A percentile compares a stretch with the other conserved stretches of the same genome.
phyloP scores from a whole-genome alignment of 2,329 filamentous ascomycete species.

The Aspergillus sp. region DNA sequence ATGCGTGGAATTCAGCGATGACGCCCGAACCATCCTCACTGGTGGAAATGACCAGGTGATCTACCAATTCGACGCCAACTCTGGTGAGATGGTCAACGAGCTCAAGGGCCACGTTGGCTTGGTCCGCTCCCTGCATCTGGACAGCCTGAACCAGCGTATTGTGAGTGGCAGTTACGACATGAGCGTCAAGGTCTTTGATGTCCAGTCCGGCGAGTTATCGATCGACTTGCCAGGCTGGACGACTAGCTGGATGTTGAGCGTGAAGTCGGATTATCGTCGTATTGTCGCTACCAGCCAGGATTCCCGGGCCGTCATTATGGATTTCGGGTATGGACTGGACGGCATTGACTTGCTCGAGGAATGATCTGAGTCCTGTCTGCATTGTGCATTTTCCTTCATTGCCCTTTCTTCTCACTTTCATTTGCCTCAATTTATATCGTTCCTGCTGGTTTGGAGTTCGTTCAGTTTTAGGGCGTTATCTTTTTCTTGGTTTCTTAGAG shows the following conservation, averaged over 20 bases:
- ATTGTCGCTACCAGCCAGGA: conserved; percentile 95
- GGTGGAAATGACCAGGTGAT: conserved; percentile 95
- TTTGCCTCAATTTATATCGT: background rate
- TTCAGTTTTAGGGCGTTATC: too few relatives aligned
- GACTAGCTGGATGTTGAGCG: conserved; percentile 90
- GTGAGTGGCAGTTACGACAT: conserved; percentile 92
- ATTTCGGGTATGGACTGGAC: conserved; percentile 65
- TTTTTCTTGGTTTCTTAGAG: background rate
- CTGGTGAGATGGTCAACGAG: conserved; percentile 72
- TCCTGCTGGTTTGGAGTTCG: background rate
- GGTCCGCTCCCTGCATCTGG: conserved; percentile 84
- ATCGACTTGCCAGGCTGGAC: conserved; percentile 93
- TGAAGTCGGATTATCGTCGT: conserved; percentile 89
- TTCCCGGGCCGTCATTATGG: conserved; percentile 83
- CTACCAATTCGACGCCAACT: conserved; percentile 91
- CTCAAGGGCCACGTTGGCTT: conserved; percentile 78
- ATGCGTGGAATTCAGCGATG: conserved; percentile 92
- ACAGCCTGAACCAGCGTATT: conserved; percentile 76
- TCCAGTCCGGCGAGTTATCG: conserved; percentile 68
- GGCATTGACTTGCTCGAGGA: conserved; percentile 48
- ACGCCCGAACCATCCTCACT: conserved; percentile 86
- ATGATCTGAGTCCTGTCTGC: conserved; percentile 11
- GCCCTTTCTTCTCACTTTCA: background rate
- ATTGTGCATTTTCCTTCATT: background rate
- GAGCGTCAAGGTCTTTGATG: conserved; percentile 90